phyloP scores from a whole-genome alignment of 2,329 filamentous ascomycete species.

The Penicillium sp. region DNA sequence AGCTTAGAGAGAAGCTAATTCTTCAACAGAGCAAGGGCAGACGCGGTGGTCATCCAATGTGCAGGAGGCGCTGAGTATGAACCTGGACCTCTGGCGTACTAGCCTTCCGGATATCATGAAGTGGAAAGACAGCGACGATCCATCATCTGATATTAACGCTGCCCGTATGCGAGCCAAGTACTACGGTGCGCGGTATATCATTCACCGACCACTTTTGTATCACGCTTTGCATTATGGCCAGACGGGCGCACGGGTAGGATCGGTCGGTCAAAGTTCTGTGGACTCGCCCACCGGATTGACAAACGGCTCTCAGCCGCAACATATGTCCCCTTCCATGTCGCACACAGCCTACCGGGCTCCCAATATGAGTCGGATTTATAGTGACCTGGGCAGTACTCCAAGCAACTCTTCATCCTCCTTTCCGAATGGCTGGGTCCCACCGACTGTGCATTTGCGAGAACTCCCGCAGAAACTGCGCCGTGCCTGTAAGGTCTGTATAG shows the following conservation, averaged over 20 bases:
- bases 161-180: slow-evolving; percentile 90
- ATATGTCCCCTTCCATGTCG: slow-evolving; percentile 37
- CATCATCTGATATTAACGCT: slow-evolving; percentile 71
- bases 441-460: slow-evolving; percentile 24
- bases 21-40: slow-evolving; percentile 31
- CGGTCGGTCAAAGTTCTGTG: slow-evolving; percentile 14
- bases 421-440: slow-evolving; percentile 18
- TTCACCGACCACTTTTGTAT: slow-evolving; percentile 73
- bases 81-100: slow-evolving; percentile 55
- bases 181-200: slow-evolving; percentile 87
- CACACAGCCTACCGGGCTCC: slow-evolving; percentile 28
- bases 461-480: slow-evolving; percentile 48
- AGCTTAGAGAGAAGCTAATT: too few relatives aligned
- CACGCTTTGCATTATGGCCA: slow-evolving; percentile 54
- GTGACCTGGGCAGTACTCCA: slow-evolving; percentile 35
- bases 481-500: slow-evolving; percentile 61
- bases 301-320: slow-evolving; percentile 32
- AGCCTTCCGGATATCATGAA: slow-evolving; percentile 52
- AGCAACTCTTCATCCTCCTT: slow-evolving; percentile 6
- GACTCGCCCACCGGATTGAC: slow-evolving; percentile 35
- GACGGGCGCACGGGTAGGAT: slow-evolving; percentile 36
- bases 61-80: slow-evolving; percentile 45
- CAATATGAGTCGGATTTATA: slow-evolving; percentile 32
- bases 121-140: slow-evolving; percentile 66
- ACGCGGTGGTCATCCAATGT: slow-evolving; percentile 39